phyloP scores from a whole-genome alignment of 257 asterid species.

The Solanum clarkiae region DNA sequence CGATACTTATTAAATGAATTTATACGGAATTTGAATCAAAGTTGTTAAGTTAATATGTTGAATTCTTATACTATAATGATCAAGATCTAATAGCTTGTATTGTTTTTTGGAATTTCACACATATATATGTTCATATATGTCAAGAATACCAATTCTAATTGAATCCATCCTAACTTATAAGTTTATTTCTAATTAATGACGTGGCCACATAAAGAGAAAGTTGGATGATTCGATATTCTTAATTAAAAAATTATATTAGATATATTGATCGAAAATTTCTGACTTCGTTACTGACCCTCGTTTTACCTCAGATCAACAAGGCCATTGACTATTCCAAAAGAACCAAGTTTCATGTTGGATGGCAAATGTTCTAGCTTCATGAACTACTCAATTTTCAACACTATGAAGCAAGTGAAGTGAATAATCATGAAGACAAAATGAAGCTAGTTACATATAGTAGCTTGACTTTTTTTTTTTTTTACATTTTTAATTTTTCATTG shows the following conservation, averaged over 20 bases:
- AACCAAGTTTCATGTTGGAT: conserved; percentile 41
- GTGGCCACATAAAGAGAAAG: not conserved
- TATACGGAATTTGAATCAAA: no score
- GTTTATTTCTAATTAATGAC: not conserved
- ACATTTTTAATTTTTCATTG: not conserved
- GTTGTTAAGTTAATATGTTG: no score
- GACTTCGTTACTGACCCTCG: not conserved
- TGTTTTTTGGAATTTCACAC: not conserved
- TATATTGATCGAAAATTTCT: not conserved
- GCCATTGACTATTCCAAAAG: conserved; percentile 65
- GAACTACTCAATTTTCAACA: conserved; percentile 10
- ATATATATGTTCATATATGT: not conserved
- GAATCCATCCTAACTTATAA: not conserved
- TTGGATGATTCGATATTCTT: not conserved
- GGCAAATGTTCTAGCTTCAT: conserved; percentile 32
- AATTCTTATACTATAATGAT: no score
- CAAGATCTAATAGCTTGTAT: no score
- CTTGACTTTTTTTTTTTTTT: not conserved
- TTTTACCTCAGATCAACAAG: conserved; percentile 43
- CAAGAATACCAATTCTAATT: not conserved
- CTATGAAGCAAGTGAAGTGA: not conserved
- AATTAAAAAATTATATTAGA: no score
- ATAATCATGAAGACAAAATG: not conserved
- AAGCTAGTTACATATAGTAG: not conserved
- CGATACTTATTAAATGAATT: no score